Conservation (phyloP, 441 rosid species). For the Pelargonium fulgidum region DNA sequence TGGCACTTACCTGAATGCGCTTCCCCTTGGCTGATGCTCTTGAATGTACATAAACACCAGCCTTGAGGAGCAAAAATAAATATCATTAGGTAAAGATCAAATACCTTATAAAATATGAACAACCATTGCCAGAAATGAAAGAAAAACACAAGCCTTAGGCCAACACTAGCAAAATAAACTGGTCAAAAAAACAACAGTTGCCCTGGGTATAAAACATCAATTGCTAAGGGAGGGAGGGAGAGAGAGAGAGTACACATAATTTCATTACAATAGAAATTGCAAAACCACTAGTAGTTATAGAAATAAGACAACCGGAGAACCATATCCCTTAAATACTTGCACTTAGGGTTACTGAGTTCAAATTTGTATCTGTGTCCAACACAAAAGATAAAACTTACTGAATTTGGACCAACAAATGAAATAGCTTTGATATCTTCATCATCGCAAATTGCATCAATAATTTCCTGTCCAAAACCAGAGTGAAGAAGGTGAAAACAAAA, state of each 20-base stretch:
- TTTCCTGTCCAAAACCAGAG: conserved; percentile 31
- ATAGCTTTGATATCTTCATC: conserved; percentile 46
- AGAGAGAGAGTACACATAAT: too few species aligned
- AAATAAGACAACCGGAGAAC: too few species aligned
- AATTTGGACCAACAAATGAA: conserved; percentile 32
- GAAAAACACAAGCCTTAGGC: too few species aligned
- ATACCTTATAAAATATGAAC: too few species aligned
- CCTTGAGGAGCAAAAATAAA: conserved; percentile 19
- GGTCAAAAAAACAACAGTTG: too few species aligned
- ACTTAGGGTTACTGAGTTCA: background rate
- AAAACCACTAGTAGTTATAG: too few species aligned
- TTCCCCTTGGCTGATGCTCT: conserved; percentile 44
- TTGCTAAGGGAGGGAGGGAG: too few species aligned
- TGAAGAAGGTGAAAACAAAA: background rate
- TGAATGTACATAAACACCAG: conserved; percentile 25
- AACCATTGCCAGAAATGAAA: background rate
- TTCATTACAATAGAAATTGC: too few species aligned
- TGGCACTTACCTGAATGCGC: conserved; percentile 32
- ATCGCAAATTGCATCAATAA: conserved; percentile 35
- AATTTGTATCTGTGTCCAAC: background rate
- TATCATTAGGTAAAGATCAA: background rate
- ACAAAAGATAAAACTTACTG: conserved; percentile 27
- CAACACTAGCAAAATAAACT: too few species aligned
- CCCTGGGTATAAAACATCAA: too few species aligned
- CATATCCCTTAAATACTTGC: too few species aligned